Evolutionary conservation across 257 asterid species (phyloP), one percentile per base, ranked within the genome.

Genomic region (Jacaranda mimosifolia): DNA sequence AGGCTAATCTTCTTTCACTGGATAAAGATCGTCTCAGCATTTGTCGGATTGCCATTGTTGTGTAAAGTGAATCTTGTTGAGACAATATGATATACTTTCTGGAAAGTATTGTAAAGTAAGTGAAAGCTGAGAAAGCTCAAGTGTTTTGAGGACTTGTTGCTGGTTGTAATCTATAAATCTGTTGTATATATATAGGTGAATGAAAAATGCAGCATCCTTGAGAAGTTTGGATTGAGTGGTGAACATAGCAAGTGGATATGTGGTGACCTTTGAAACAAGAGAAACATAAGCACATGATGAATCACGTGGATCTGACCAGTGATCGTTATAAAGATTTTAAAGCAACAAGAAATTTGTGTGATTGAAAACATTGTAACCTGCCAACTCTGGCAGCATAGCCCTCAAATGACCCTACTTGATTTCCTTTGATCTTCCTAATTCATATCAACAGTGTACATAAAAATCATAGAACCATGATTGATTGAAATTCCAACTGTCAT

Each of bases 21-120:
- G 63, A 77, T 80, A 10, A 79, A 76, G 63, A 83, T 71, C 80
- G 60, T 86, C 17, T 70, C 70, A 74, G 82, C 83, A 68, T 82
- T 82, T 84, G 70, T 4, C 5, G 76, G 6, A 88, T 78, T 62
- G 90, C 87, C 79, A 63, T 74, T 15, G 21, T 35, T 74, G 12
- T 35, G 19, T 10, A 17, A 74, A 70, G 5, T 32, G 9, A 32
- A 73, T 77, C 21, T 58, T 56, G 40, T 36, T 65, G 39, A 26
- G 18, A 19, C 13, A 1, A 62, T 38, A 18, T 39, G 48, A 6
- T 9, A 4, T 32, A 6, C 10, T 0, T 51, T 17, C 32, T n/a
- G 5, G 73, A 57, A 19, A 26, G 49, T 52, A 17, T 72, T 39
- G n/a, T 17, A 18, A 11, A 56, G 15, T 4, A 21, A 26, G 35